A percentile compares a stretch with the other conserved stretches of the same genome.
phyloP scores from a whole-genome alignment of 1,284 basidiomycete genomes.

The Leccinum pachyderme region DNA sequence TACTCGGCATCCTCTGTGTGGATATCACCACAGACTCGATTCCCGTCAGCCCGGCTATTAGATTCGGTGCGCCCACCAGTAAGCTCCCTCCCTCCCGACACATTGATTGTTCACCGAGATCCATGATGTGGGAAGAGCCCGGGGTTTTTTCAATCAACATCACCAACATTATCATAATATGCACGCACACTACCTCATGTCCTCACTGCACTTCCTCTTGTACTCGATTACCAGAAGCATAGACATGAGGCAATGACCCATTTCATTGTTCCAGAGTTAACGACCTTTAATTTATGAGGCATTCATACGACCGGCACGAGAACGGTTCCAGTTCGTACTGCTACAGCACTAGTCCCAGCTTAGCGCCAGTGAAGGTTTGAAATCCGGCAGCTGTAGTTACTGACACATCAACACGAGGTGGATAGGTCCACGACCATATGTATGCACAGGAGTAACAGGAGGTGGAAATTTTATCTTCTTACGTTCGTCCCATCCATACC shows the following conservation, averaged over 20 bases:
- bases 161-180: neutral
- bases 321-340: neutral
- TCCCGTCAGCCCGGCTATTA: neutral
- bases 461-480: neutral
- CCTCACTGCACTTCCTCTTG: neutral
- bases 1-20: neutral
- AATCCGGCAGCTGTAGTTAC: neutral
- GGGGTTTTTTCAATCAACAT: neutral
- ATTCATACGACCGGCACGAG: neutral
- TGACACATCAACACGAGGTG: neutral
- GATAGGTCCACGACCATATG: neutral
- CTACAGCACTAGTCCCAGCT: neutral
- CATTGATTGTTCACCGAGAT: neutral
- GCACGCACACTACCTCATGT: neutral
- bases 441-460: neutral
- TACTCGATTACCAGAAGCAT: neutral
- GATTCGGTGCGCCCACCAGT: neutral
- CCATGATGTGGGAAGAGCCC: neutral
- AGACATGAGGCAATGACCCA: neutral
- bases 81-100: neutral
- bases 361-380: neutral
- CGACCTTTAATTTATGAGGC: neutral
- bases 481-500: neutral
- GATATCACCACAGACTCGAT: neutral
- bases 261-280: neutral